Evolutionary conservation across 768 basidiomycete species (phyloP).

Genomic region (Rhodocollybia butyracea): DNA sequence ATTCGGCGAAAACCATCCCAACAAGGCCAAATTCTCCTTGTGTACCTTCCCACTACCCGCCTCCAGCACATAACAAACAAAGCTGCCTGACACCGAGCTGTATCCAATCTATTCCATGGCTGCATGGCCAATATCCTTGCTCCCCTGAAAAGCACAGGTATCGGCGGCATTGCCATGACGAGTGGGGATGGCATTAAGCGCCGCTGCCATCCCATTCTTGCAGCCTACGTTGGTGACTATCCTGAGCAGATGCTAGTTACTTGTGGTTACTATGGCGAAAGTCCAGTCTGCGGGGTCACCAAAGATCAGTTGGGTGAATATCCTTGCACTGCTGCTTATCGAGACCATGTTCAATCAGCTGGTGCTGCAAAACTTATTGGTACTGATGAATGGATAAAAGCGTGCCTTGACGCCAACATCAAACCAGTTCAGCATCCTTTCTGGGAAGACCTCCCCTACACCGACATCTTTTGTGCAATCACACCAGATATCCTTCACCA

Average conservation of each 20-base stretch:
- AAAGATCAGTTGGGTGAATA: constrained; percentile 2
- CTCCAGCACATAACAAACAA: constrained; percentile 4
- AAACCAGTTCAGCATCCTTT: constrained; percentile 19
- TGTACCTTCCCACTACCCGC: constrained; percentile 27
- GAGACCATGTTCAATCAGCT: background rate
- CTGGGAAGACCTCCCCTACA: constrained; percentile 21
- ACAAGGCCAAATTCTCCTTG: constrained; percentile 25
- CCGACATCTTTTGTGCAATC: constrained; percentile 17
- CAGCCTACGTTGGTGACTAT: constrained; percentile 12
- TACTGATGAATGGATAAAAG: background rate
- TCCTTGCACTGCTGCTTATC: background rate
- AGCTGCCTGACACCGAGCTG: constrained; percentile 5
- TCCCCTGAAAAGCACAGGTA: constrained; percentile 14
- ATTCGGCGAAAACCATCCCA: constrained; percentile 7
- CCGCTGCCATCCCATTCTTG: too few relatives aligned
- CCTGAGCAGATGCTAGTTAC: constrained; percentile 17
- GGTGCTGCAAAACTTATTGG: background rate
- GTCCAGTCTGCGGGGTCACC: constrained; percentile 10
- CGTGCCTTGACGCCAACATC: constrained; percentile 12
- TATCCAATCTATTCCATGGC: constrained; percentile 27
- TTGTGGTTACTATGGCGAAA: constrained; percentile 11
- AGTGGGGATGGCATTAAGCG: background rate
- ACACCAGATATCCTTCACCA: constrained; percentile 24
- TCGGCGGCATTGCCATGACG: constrained; percentile 3
- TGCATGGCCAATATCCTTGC: constrained; percentile 17